Evolutionary conservation across 2,329 filamentous ascomycete species (phyloP).

Genomic region (Fusarium newnesense): DNA sequence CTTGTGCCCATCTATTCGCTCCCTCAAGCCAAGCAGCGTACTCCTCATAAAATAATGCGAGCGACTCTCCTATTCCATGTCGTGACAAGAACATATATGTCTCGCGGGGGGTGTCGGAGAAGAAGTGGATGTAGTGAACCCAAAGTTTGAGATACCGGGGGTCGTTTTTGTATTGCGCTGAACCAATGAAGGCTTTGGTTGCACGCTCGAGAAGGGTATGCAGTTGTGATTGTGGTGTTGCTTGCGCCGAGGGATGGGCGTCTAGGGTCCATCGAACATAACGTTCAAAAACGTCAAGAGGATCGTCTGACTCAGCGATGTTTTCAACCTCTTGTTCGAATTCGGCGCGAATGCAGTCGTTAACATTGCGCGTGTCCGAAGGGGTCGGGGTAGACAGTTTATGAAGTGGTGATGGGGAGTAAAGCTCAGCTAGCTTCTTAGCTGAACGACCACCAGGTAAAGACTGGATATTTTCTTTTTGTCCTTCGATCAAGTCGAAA

Average conservation of each 20-base stretch:
- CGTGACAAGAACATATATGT: slow-evolving; percentile 91
- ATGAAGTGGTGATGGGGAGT: slow-evolving; percentile 73
- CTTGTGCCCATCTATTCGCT: slow-evolving; percentile 85
- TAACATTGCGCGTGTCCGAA: slow-evolving; percentile 77
- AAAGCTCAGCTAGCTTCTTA: slow-evolving; percentile 84
- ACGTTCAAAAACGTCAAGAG: slow-evolving; percentile 93
- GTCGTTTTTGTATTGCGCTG: slow-evolving; percentile 92
- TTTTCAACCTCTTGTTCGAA: slow-evolving; percentile 85
- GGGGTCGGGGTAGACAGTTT: slow-evolving; percentile 72
- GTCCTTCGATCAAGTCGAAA: slow-evolving; percentile 94
- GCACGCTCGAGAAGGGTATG: slow-evolving; percentile 90
- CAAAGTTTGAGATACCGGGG: slow-evolving; percentile 92
- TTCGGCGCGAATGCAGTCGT: slow-evolving; percentile 82
- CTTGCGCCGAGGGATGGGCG: slow-evolving; percentile 93
- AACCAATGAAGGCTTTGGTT: slow-evolving; percentile 88
- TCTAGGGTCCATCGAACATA: slow-evolving; percentile 98
- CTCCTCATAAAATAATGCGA: slow-evolving; percentile 96
- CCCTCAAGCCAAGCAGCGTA: slow-evolving; percentile 93
- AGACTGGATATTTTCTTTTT: slow-evolving; percentile 98
- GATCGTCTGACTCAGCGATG: slow-evolving; percentile 90
- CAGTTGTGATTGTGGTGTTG: slow-evolving; percentile 90
- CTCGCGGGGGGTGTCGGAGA: slow-evolving; percentile 92
- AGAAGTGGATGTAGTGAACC: slow-evolving; percentile 93
- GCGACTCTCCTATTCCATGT: slow-evolving; percentile 84
- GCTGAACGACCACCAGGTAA: slow-evolving; percentile 89